These are phyloP conservation scores for Glutinoglossum americanum DNA, from an alignment of 495 filamentous ascomycete species.

Conservation along the genomic window DNA sequence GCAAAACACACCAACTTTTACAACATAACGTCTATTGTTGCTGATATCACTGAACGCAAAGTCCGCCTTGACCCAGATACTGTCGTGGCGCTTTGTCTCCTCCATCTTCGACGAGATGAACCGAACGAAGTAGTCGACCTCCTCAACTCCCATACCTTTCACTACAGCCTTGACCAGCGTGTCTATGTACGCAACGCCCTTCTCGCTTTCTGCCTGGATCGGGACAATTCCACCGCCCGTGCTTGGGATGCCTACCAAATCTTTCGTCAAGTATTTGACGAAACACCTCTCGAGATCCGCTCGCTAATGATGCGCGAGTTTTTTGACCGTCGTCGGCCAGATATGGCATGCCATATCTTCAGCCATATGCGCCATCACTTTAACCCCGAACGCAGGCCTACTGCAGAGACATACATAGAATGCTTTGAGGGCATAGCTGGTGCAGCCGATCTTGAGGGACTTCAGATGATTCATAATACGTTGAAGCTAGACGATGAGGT, in stretches of 20 bases:
- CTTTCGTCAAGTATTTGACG: constrained; percentile 55
- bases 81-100: constrained; percentile 40
- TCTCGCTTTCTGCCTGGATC: constrained; percentile 40
- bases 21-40: constrained; percentile 46
- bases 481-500: constrained; percentile 70
- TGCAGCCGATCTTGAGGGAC: constrained; percentile 35
- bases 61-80: constrained; percentile 48
- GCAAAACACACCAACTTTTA: constrained; percentile 34
- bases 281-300: constrained; percentile 37
- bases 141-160: constrained; percentile 41
- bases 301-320: constrained; percentile 62
- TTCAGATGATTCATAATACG: constrained; percentile 69
- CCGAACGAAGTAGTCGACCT: constrained; percentile 55
- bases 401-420: constrained; percentile 46
- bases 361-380: constrained; percentile 65
- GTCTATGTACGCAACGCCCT: constrained; percentile 37
- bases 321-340: constrained; percentile 50
- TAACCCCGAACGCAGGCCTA: constrained; percentile 34
- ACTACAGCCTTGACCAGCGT: constrained; percentile 43
- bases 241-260: constrained; percentile 71
- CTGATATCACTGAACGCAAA: constrained; percentile 51
- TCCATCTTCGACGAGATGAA: constrained; percentile 53
- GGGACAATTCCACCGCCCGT: constrained; percentile 31
- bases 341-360: constrained; percentile 71
- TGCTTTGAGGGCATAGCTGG: constrained; percentile 58